Conservation (phyloP, 2,329 filamentous ascomycete species). For the Ceratocystis destructans region DNA sequence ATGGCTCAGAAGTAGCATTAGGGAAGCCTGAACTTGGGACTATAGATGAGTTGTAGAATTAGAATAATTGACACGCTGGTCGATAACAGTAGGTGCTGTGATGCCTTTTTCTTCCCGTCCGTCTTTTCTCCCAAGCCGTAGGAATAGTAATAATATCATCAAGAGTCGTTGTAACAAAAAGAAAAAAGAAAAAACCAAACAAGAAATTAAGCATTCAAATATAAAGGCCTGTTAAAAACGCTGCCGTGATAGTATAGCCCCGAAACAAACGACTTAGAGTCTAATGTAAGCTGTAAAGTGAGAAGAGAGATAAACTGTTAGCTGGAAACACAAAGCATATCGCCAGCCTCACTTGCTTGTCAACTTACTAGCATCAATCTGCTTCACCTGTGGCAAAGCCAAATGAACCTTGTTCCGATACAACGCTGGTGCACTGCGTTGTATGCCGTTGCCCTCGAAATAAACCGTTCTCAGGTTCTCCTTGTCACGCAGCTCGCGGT, state of each 20-base stretch:
- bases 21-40: not conserved
- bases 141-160: no score
- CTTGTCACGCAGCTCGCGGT: conserved; percentile 66
- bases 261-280: not conserved
- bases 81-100: no score
- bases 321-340: not conserved
- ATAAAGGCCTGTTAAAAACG: not conserved
- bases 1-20: not conserved
- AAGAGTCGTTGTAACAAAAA: no score
- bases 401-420: conserved; percentile 90
- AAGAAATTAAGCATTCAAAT: not conserved
- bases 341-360: not conserved
- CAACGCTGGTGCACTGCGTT: conserved; percentile 61
- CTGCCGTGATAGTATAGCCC: not conserved
- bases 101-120: no score
- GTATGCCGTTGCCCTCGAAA: conserved; percentile 87
- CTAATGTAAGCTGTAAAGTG: not conserved
- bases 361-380: conserved; percentile 93
- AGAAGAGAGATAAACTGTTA: not conserved
- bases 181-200: not conserved
- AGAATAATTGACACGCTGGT: not conserved
- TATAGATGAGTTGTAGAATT: not conserved
- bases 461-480: conserved; percentile 76
- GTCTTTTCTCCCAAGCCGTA: no score
- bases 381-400: conserved; percentile 71